Percentiles rank a stretch among this genome's conserved stretches.
These are phyloP conservation scores for Erysiphe neolycopersici DNA, from an alignment of 2,329 filamentous ascomycete species.

Conservation along the genomic window DNA sequence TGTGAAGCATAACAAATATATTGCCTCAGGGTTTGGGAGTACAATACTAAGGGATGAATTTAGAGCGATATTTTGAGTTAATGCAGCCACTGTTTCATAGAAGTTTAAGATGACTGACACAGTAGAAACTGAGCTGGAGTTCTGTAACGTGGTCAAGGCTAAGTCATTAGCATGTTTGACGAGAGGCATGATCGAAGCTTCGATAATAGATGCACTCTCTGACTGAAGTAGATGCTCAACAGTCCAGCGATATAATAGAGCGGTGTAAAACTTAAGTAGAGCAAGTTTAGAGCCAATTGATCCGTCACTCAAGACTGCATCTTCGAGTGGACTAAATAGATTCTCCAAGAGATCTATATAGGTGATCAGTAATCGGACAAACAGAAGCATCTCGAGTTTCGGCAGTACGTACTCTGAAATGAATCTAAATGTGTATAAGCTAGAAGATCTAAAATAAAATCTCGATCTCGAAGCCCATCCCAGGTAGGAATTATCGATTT, in stretches of 20 bases:
- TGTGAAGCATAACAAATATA: slow-evolving; percentile 47
- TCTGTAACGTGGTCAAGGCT: slow-evolving; percentile 31
- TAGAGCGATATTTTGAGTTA: slow-evolving; percentile 25
- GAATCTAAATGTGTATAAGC: slow-evolving; percentile 25
- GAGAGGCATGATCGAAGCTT: slow-evolving; percentile 16
- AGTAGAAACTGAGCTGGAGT: slow-evolving; percentile 17
- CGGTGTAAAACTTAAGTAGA: slow-evolving; percentile 40
- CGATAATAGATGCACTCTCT: slow-evolving; percentile 1
- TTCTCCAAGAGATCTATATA: slow-evolving; percentile 21
- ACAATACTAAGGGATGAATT: slow-evolving; percentile 33
- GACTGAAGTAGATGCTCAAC: slow-evolving; percentile 18
- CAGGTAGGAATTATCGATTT: slow-evolving; percentile 29
- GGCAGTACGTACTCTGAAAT: slow-evolving; percentile 23
- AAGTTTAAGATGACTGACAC: slow-evolving; percentile 39
- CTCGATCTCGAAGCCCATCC: slow-evolving; percentile 29
- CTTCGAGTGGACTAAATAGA: slow-evolving; percentile 26
- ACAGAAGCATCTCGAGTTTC: not conserved
- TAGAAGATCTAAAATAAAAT: slow-evolving; percentile 29
- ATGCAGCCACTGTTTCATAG: slow-evolving; percentile 31
- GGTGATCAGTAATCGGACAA: slow-evolving; percentile 1
- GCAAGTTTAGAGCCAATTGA: slow-evolving; percentile 24
- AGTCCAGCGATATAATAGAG: slow-evolving; percentile 34
- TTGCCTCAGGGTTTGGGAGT: slow-evolving; percentile 36
- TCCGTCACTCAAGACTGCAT: slow-evolving; percentile 20
- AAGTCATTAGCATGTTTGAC: slow-evolving; percentile 26